phyloP scores from a whole-genome alignment of 768 basidiomycete species.

The Psilocybe cubensis region DNA sequence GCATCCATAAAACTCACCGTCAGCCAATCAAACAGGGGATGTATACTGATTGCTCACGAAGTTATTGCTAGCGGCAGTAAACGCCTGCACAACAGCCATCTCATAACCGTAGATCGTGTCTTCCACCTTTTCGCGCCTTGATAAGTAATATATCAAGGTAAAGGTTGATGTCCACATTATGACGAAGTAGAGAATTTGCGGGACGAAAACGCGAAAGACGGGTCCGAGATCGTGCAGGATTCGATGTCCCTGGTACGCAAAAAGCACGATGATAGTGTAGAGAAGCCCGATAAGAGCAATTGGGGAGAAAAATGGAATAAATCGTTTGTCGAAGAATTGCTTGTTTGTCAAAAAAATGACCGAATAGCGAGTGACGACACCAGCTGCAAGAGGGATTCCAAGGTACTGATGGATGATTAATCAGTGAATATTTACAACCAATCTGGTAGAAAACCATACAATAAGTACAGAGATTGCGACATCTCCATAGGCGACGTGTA shows the following conservation, averaged over 20 bases:
- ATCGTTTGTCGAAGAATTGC: slow-evolving; percentile 53
- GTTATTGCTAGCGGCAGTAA: slow-evolving; percentile 82
- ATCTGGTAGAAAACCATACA: slow-evolving; percentile 42
- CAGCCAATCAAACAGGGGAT: background rate
- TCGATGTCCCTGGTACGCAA: slow-evolving; percentile 69
- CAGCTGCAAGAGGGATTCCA: slow-evolving; percentile 78
- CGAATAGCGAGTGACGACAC: slow-evolving; percentile 66
- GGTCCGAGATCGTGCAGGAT: slow-evolving; percentile 76
- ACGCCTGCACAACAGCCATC: slow-evolving; percentile 76
- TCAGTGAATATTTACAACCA: background rate
- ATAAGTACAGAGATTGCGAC: slow-evolving; percentile 74
- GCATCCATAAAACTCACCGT: background rate
- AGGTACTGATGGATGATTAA: slow-evolving; percentile 57
- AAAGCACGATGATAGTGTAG: slow-evolving; percentile 80
- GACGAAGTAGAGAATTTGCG: slow-evolving; percentile 77
- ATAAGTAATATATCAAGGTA: slow-evolving; percentile 52
- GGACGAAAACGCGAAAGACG: slow-evolving; percentile 82
- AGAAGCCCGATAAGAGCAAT: slow-evolving; percentile 75
- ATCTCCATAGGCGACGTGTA: slow-evolving; percentile 58
- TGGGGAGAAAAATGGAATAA: slow-evolving; percentile 72
- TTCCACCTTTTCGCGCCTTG: slow-evolving; percentile 30
- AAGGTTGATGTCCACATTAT: slow-evolving; percentile 78
- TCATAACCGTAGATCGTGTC: slow-evolving; percentile 54
- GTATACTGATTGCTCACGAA: slow-evolving; percentile 46
- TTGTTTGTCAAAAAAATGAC: slow-evolving; percentile 50